Evolutionary conservation across 2,329 filamentous ascomycete genomes (phyloP).

Genomic region (Ophiostoma pallidulum): DNA sequence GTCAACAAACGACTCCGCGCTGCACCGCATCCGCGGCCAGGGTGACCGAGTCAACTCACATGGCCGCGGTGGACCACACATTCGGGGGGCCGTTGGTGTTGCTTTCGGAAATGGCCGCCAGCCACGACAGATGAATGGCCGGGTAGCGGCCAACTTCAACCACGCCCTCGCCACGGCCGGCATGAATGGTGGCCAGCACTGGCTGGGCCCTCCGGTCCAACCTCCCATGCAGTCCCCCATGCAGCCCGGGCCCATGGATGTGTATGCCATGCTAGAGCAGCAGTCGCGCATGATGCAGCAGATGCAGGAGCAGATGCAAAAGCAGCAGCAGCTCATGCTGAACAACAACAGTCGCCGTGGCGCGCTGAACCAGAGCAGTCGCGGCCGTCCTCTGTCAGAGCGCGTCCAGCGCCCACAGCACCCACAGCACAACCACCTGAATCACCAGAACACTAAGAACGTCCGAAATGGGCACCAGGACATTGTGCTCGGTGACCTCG

Average conservation of each 20-base stretch:
- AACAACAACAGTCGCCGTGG: slow-evolving; percentile 37
- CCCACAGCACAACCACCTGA: no score
- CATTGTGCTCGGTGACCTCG: slow-evolving; percentile 27
- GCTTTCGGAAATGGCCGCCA: slow-evolving; percentile 12
- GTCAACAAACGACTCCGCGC: slow-evolving; percentile 55
- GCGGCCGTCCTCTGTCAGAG: slow-evolving; percentile 61
- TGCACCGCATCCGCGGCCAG: slow-evolving; percentile 70
- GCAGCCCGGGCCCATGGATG: slow-evolving; percentile 41
- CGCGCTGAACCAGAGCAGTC: slow-evolving; percentile 28
- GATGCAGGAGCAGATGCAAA: slow-evolving; percentile 49
- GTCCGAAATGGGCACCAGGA: slow-evolving; percentile 41
- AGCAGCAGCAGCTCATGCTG: slow-evolving; percentile 46
- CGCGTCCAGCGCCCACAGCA: slow-evolving; percentile 54
- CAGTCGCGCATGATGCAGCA: slow-evolving; percentile 81
- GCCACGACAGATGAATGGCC: slow-evolving; percentile 38
- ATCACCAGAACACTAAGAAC: slow-evolving; percentile 38
- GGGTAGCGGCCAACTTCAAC: slow-evolving; percentile 39
- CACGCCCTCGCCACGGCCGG: slow-evolving; percentile 39
- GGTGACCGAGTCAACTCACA: slow-evolving; percentile 76
- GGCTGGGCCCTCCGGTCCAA: slow-evolving; percentile 38
- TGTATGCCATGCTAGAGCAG: slow-evolving; percentile 74
- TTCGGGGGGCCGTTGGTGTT: slow-evolving; percentile 44
- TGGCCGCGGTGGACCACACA: slow-evolving; percentile 58
- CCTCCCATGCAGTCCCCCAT: slow-evolving; percentile 8
- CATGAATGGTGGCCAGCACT: slow-evolving; percentile 24